phyloP scores from a whole-genome alignment of 441 rosid genomes.

The Codiaeum variegatum region DNA sequence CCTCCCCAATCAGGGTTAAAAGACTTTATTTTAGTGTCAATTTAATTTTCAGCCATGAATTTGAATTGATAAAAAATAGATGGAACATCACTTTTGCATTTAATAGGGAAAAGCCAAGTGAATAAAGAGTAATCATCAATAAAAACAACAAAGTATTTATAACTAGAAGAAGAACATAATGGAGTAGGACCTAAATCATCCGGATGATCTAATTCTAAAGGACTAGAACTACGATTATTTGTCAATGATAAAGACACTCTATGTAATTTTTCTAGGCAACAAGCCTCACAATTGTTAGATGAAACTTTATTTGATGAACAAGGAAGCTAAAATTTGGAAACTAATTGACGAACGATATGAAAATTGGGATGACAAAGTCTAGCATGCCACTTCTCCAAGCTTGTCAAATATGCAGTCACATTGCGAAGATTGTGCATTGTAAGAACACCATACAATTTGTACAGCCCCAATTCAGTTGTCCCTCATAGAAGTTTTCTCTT shows the following conservation, averaged over 20 bases:
- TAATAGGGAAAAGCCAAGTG: background rate
- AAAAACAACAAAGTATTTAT: no score
- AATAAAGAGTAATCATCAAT: background rate
- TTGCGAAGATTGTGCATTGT: no score
- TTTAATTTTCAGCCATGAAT: background rate
- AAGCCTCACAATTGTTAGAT: no score
- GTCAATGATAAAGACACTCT: no score
- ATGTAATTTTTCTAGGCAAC: no score
- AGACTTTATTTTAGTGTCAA: background rate
- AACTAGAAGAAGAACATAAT: no score
- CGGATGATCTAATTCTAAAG: no score
- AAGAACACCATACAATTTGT: no score
- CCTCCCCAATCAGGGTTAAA: background rate
- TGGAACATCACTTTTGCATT: background rate
- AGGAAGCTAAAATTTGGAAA: background rate
- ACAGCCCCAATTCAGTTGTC: background rate
- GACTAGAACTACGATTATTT: no score
- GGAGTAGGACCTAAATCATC: no score
- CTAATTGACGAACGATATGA: background rate
- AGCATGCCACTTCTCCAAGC: background rate
- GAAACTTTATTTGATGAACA: background rate
- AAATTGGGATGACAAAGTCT: background rate
- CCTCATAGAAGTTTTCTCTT: background rate
- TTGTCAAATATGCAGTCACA: no score
- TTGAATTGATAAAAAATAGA: background rate